phyloP scores from a whole-genome alignment of 768 basidiomycete genomes.

The Russula sp. region DNA sequence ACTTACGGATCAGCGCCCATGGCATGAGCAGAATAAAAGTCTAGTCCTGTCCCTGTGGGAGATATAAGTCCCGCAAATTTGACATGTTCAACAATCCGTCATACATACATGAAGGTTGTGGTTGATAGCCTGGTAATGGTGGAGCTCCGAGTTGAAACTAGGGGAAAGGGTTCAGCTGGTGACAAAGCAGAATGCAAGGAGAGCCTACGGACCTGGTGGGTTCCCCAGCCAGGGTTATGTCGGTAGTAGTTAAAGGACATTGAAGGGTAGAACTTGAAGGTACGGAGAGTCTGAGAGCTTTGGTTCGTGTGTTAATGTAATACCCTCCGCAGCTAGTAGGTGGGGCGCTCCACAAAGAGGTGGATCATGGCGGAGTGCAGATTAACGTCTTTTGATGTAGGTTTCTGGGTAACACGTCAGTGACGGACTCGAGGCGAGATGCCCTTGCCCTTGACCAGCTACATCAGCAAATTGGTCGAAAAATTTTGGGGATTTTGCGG shows the following conservation, averaged over 20 bases:
- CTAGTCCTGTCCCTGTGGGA: conserved; percentile 54
- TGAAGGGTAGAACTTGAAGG: conserved; percentile 28
- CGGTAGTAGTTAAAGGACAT: conserved; percentile 52
- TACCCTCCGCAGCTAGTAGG: not conserved
- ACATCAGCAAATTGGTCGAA: no score
- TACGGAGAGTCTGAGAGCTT: not conserved
- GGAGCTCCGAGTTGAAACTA: conserved; percentile 30
- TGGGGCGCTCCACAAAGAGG: conserved; percentile 2
- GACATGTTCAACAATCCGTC: not conserved
- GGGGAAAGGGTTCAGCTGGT: not conserved
- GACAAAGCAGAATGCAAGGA: not conserved
- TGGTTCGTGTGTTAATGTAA: not conserved
- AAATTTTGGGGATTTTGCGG: no score
- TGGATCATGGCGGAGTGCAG: not conserved
- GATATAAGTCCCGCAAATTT: conserved; percentile 10
- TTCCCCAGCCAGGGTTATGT: conserved; percentile 48
- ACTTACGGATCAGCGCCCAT: conserved; percentile 56
- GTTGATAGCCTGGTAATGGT: conserved; percentile 39
- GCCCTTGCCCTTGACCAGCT: no score
- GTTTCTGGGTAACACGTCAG: conserved; percentile 7
- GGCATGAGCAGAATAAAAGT: conserved; percentile 65
- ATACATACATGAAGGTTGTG: conserved; percentile 40
- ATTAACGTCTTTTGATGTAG: not conserved
- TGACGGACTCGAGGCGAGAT: not conserved
- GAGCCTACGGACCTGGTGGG: conserved; percentile 37